Conservation (phyloP, 1,284 basidiomycete species). For the Cystobasidium slooffiae region DNA sequence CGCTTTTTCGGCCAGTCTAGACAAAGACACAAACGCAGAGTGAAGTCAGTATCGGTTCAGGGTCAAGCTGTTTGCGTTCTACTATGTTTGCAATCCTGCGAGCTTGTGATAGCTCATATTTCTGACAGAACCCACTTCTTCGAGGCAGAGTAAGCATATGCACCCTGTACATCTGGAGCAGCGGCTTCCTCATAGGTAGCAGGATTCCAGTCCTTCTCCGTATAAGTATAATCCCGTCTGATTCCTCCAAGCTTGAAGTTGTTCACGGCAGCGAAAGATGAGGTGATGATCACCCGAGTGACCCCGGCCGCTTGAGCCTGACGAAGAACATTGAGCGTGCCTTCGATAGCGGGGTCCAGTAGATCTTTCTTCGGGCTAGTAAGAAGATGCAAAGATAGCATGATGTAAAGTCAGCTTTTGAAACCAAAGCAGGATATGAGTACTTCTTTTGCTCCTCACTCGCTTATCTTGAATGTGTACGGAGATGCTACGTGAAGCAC, state of each 20-base stretch:
- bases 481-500: constrained; percentile 51
- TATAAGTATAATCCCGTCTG: constrained; percentile 46
- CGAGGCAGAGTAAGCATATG: constrained; percentile 28
- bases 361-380: constrained; percentile 52
- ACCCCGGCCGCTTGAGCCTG: constrained; percentile 56
- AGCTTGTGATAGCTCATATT: no score
- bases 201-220: constrained; percentile 52
- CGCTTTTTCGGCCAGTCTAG: constrained; percentile 49
- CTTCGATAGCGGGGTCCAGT: constrained; percentile 60
- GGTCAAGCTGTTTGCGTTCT: no score
- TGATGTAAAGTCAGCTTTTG: not conserved
- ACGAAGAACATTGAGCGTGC: constrained; percentile 58
- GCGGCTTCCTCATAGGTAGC: constrained; percentile 46
- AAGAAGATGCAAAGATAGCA: not conserved
- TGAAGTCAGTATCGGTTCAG: no score
- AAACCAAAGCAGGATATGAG: not conserved
- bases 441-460: constrained; percentile 3
- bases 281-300: constrained; percentile 59
- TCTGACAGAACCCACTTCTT: constrained; percentile 14
- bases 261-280: constrained; percentile 57
- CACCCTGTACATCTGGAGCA: constrained; percentile 47
- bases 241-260: constrained; percentile 44
- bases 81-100: no score
- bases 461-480: constrained; percentile 26
- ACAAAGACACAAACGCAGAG: no score